Conservation (phyloP, 1,139 yeast species). For the Candida pseudoviswanathii region DNA sequence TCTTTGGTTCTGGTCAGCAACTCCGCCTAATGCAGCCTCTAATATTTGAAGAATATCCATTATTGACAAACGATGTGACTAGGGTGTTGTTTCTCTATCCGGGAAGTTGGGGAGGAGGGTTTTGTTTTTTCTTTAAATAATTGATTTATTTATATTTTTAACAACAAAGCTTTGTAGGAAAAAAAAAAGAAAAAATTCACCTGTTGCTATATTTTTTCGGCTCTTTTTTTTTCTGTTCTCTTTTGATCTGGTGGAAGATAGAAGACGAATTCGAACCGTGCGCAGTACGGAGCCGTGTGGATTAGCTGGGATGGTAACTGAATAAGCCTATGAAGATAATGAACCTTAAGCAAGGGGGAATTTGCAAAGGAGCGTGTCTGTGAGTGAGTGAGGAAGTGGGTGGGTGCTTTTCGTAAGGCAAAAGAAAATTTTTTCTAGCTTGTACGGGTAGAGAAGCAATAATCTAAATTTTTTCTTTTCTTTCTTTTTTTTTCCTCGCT, state of each 20-base stretch:
- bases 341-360: not conserved
- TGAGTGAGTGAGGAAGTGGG: not conserved
- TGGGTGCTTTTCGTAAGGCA: not conserved
- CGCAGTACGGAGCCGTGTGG: not conserved
- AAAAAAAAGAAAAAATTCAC: slow-evolving; percentile 3
- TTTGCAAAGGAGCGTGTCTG: not conserved
- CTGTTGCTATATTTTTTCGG: slow-evolving; percentile 4
- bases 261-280: not conserved
- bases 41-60: slow-evolving; percentile 76
- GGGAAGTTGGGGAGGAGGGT: not conserved
- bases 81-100: not conserved
- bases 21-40: slow-evolving; percentile 70
- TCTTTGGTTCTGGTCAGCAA: slow-evolving; percentile 68
- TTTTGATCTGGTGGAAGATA: not conserved
- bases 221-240: slow-evolving; percentile 1
- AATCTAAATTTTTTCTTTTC: not conserved
- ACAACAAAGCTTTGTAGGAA: not conserved
- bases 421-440: not conserved
- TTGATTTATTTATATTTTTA: not conserved
- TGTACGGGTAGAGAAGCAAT: not conserved
- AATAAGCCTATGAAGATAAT: not conserved
- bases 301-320: not conserved
- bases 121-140: not conserved
- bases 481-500: not conserved
- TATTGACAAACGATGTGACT: not conserved